Base-by-base conservation (phyloP, 306 rosid genomes). In the Prunus mira region DNA sequence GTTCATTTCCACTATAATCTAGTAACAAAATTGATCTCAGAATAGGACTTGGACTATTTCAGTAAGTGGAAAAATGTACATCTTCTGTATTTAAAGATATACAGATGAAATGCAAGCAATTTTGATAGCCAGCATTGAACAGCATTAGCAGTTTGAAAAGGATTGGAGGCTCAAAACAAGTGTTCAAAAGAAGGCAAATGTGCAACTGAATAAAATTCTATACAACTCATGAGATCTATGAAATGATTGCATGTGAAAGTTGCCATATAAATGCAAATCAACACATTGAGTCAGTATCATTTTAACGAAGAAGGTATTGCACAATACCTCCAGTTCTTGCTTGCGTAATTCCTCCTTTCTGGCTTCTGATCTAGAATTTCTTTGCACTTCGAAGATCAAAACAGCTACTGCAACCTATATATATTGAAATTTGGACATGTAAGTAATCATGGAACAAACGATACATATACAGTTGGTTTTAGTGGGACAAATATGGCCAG, bases 311-410 rank as follows among this genome's bases (percentile, higher is more conserved):
- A 49, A 25, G 65, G n/a, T 32, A 64, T 62, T 51, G 74, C 71
- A 76, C n/a, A 63, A 81, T 87, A 95, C 98, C 96, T 83, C 90
- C 45, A 89, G 71, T 69, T 95, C 97, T 85, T 83, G 87, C 88
- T 81, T 90, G 70, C 98, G 90, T 46, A 78, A 27, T 62, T 89
- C 97, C 87, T 95, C 98, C 83, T 95, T 95, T 73, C 93, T 89
- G 46, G 97, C 97, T 80, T 95, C 96, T 67, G 97, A 92, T 83
- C 98, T 88, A 61, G 96, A 72, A 80, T 89, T 95, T 80, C 97
- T 95, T 45, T 95, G 98, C 61, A 95, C 96, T 89, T 95, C 98
- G 79, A 90, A 82, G 78, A 92, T 82, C 65, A 92, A 77, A 65
- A 85, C 86, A 80, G n/a, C 82, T 65, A 82, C 93, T 67, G 95